Conservation (phyloP, 2,329 filamentous ascomycete genomes). For the Alternaria sp. region DNA sequence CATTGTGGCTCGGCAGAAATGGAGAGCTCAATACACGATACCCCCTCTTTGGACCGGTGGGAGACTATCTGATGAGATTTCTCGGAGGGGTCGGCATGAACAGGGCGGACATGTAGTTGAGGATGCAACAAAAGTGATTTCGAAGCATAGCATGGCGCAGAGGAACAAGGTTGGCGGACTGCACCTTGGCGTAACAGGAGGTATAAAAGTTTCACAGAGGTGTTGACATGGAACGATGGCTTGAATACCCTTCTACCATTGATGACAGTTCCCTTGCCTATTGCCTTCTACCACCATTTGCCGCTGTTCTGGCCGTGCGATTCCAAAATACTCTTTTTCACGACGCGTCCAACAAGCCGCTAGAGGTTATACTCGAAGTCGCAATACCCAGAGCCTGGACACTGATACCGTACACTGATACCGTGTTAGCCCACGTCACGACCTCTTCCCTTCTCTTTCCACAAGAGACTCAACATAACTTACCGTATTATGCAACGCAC, state of each 20-base stretch:
- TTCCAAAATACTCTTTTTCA: not conserved
- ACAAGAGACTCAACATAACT: not conserved
- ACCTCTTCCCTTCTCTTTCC: not conserved
- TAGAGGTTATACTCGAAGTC: not conserved
- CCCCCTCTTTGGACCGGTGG: constrained; percentile 26
- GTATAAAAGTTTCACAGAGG: not conserved
- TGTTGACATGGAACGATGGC: not conserved
- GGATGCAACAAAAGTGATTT: constrained; percentile 15
- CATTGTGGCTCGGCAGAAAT: constrained; percentile 47
- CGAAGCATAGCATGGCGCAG: constrained; percentile 15
- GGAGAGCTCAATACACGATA: constrained; percentile 20
- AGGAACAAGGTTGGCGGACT: not conserved
- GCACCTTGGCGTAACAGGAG: not conserved
- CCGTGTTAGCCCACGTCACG: not conserved
- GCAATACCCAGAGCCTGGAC: not conserved
- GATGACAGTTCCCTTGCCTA: not conserved
- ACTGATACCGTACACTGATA: not conserved
- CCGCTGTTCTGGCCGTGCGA: not conserved
- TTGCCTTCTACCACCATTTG: not conserved
- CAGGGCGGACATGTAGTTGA: not conserved
- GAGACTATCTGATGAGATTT: constrained; percentile 29
- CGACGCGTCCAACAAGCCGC: not conserved
- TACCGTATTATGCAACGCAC: constrained; percentile 2
- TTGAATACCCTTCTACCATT: not conserved
- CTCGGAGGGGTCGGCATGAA: constrained; percentile 16